Conservation (phyloP, 2,329 filamentous ascomycete genomes). For the Cercospora zeina region DNA sequence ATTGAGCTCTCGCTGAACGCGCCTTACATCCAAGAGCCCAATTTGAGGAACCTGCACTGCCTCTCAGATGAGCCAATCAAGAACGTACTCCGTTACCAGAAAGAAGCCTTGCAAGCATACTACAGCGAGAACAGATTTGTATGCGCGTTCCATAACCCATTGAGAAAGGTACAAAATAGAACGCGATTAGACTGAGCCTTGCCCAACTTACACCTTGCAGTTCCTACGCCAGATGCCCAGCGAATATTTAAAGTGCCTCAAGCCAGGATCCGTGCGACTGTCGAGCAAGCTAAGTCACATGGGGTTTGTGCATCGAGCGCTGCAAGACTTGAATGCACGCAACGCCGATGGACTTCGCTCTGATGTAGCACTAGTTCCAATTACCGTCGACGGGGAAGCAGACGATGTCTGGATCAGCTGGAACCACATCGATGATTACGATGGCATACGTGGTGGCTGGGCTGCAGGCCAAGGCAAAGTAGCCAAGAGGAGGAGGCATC, state of each 20-base stretch:
- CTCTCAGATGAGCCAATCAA: neutral
- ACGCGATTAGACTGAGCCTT: neutral
- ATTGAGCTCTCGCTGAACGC: neutral
- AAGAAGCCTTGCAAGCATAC: conserved; percentile 1
- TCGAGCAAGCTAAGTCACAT: conserved; percentile 10
- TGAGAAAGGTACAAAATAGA: conserved; percentile 12
- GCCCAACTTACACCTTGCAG: neutral
- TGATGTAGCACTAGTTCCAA: conserved; percentile 11
- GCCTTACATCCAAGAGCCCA: neutral
- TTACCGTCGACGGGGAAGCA: conserved; percentile 13
- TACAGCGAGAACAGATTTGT: conserved; percentile 12
- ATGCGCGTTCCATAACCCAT: conserved; percentile 11
- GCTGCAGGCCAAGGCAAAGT: conserved; percentile 1
- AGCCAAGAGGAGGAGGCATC: conserved; percentile 10
- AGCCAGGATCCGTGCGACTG: conserved; percentile 10
- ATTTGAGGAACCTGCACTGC: neutral
- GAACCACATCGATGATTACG: conserved; percentile 11
- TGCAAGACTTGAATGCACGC: conserved; percentile 17
- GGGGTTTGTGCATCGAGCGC: conserved; percentile 10
- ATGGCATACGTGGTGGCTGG: conserved; percentile 14
- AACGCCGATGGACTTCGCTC: conserved; percentile 10
- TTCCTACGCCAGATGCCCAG: conserved; percentile 7
- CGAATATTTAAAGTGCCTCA: neutral
- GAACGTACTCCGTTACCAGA: neutral
- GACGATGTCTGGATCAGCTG: conserved; percentile 8